Evolutionary conservation across 352 stramenopile genomes (phyloP), one percentile per base, ranked within the genome.

Genomic region (Phytophthora tubulina): DNA sequence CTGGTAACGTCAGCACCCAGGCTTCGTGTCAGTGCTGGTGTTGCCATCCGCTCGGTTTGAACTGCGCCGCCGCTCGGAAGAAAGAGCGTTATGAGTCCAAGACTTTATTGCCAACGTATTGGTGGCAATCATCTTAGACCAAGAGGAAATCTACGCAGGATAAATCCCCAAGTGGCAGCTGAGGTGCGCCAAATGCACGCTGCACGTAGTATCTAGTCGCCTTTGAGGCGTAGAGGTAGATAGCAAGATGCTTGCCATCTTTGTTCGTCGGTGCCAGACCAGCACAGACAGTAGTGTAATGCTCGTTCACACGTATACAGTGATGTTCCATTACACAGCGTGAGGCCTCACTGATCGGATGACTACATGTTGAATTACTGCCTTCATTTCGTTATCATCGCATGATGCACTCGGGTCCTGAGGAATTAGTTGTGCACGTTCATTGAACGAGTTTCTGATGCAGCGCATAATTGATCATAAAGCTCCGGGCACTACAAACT

Each of bases 121-220:
- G 21, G 27, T 41, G 54, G 39, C 1, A 31, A 21, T 8, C 36
- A 3, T 3, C 33, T 30, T 17, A 70, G 52, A 70, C 38, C 31
- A 55, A 62, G 61, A 71, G 45, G 45, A 71, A 59, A 49, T 59
- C 54, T 65, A 46, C 42, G 17, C 33, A 58, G 50, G 52, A 63
- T 70, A 38, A 49, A 55, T 31, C 46, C 17, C 33, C 38, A 46
- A 46, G 39, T 51, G 13, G 44, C 44, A 39, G 42, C 42, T 32
- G 15, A 55, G 31, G 32, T 38, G 31, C 33, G 15, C 27, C 17
- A 56, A 8, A 42, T 21, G 35, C n/a, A 4, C 0, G 14, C 38
- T 67, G 21, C 30, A 48, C 44, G 55, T 39, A 45, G 46, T 31
- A n/a, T 55, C n/a, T 45, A 27, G n/a, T 44, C 33, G 17, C 42